A percentile compares a stretch with the other conserved stretches of the same genome.
Conservation (phyloP, 495 filamentous ascomycete genomes). For the Aspergillus sparsus region DNA sequence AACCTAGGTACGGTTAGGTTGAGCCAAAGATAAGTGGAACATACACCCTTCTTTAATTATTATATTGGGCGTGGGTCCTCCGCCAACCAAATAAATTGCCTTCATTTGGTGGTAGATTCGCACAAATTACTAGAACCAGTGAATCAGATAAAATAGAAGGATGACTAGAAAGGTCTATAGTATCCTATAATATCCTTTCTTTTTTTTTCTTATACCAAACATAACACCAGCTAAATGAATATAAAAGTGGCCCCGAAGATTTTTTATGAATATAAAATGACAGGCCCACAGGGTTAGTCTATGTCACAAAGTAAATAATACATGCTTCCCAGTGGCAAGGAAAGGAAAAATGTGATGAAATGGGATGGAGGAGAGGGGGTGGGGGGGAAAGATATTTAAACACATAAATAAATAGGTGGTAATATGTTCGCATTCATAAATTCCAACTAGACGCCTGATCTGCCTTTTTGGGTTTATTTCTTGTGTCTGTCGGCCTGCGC, state of each 20-base stretch:
- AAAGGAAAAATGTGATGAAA: constrained; percentile 15
- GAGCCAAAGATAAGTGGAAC: no score
- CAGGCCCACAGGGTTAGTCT: constrained; percentile 28
- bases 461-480: constrained; percentile 46
- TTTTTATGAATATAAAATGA: constrained; percentile 12
- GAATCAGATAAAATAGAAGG: no score
- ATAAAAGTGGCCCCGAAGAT: constrained; percentile 16
- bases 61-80: no score
- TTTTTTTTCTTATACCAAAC: neutral
- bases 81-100: no score
- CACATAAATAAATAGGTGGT: constrained; percentile 18
- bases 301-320: constrained; percentile 38
- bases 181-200: neutral
- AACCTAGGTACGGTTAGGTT: no score
- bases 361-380: no score
- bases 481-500: constrained; percentile 74
- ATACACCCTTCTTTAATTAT: no score
- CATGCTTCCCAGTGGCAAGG: constrained; percentile 20
- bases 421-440: constrained; percentile 12
- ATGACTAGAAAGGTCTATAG: no score
- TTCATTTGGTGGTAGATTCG: no score
- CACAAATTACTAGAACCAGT: no score
- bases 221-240: constrained; percentile 23
- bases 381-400: constrained; percentile 2
- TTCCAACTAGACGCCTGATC: neutral